Evolutionary conservation across 352 stramenopile species (phyloP).

Genomic region (Phytophthora colocasiae): DNA sequence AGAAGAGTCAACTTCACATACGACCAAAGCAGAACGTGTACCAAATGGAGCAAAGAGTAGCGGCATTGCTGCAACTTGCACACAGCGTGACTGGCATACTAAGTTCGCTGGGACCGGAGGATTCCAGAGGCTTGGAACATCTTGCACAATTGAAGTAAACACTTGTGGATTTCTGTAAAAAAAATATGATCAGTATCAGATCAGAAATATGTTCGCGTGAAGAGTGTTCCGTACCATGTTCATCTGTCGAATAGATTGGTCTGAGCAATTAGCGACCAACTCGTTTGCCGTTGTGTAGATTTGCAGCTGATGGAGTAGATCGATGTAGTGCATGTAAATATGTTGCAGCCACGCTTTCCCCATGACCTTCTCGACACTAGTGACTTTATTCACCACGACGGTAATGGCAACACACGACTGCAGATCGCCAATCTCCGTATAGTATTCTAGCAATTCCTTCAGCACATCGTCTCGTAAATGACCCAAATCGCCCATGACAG

Average conservation of each 20-base stretch:
- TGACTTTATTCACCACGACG: constrained; percentile 75
- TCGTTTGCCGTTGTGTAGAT: constrained; percentile 90
- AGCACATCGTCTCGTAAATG: constrained; percentile 79
- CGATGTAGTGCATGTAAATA: constrained; percentile 92
- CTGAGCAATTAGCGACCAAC: constrained; percentile 83
- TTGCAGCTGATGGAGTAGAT: constrained; percentile 86
- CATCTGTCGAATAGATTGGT: constrained; percentile 91
- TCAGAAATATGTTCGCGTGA: neutral
- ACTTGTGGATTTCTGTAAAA: constrained; percentile 85
- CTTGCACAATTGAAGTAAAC: constrained; percentile 87
- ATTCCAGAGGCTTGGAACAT: constrained; percentile 79
- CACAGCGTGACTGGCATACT: constrained; percentile 53
- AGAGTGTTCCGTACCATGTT: constrained; percentile 72
- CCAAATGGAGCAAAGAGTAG: constrained; percentile 89
- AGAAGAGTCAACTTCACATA: neutral
- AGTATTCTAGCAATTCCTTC: constrained; percentile 90
- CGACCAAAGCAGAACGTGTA: constrained; percentile 33
- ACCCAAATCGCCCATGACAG: constrained; percentile 75
- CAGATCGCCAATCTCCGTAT: constrained; percentile 85
- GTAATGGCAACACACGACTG: constrained; percentile 85
- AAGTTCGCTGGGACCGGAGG: constrained; percentile 39
- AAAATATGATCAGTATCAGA: constrained; percentile 21
- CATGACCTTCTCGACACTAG: constrained; percentile 84
- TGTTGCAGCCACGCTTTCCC: constrained; percentile 89
- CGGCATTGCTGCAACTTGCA: constrained; percentile 74